Percentiles rank a stretch among this genome's conserved stretches.
These are phyloP conservation scores for Colletotrichum cereale DNA, from an alignment of 2,329 filamentous ascomycete species.

Conservation along the genomic window DNA sequence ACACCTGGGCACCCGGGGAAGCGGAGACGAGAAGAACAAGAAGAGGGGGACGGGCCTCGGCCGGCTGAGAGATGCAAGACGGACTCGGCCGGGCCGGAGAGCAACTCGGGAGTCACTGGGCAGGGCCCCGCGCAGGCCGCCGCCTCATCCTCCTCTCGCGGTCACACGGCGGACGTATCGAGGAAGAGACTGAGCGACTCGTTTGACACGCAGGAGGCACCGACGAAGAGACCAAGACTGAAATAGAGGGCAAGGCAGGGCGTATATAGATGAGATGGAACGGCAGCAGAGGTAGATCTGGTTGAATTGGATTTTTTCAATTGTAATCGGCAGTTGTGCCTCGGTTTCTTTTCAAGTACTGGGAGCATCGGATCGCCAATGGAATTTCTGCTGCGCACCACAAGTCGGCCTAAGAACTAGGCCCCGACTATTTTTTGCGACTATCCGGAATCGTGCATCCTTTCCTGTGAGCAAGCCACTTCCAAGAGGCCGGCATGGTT, in stretches of 20 bases:
- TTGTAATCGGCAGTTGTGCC: neutral
- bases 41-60: neutral
- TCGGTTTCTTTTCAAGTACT: too few relatives aligned
- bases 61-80: neutral
- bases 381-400: neutral
- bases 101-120: neutral
- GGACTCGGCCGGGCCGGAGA: neutral
- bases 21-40: neutral
- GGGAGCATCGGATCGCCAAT: neutral
- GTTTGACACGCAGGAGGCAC: neutral
- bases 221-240: neutral
- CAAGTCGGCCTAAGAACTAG: neutral
- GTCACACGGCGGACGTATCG: neutral
- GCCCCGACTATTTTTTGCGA: neutral
- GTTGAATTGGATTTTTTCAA: neutral
- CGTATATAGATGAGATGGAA: neutral
- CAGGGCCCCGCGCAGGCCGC: neutral
- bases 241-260: neutral
- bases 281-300: neutral
- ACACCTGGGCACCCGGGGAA: neutral
- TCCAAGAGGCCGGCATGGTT: neutral
- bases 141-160: neutral
- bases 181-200: neutral
- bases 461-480: neutral
- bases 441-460: neutral